Conservation (phyloP, 1,284 basidiomycete genomes). For the Fistulina hepatica region DNA sequence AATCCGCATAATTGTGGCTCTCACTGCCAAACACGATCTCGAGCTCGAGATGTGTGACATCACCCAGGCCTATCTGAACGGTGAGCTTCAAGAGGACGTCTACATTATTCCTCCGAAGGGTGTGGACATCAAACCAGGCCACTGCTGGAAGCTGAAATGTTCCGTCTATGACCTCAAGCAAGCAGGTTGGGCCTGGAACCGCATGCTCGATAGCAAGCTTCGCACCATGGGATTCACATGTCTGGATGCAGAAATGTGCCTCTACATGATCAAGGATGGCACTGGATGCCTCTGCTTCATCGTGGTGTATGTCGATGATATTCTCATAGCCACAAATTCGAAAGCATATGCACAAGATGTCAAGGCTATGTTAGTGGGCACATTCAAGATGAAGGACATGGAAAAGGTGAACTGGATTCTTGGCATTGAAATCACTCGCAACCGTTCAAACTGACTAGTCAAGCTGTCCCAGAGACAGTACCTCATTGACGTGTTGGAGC, state of each 20-base stretch:
- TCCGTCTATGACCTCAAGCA: slow-evolving; percentile 19
- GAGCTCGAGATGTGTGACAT: slow-evolving; percentile 27
- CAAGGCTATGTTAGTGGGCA: slow-evolving; percentile 10
- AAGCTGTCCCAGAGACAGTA: slow-evolving; percentile 22
- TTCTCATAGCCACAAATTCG: slow-evolving; percentile 13
- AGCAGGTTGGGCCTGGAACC: slow-evolving; percentile 17
- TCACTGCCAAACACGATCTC: slow-evolving; percentile 22
- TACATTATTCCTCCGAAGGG: slow-evolving; percentile 15
- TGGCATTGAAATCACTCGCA: slow-evolving; percentile 20
- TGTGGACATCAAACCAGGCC: slow-evolving; percentile 7
- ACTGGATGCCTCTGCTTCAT: slow-evolving; percentile 14
- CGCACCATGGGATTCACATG: slow-evolving; percentile 14
- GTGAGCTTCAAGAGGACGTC: slow-evolving; percentile 13
- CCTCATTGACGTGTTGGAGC: slow-evolving; percentile 20
- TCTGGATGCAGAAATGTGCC: slow-evolving; percentile 17
- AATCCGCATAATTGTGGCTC: slow-evolving; percentile 22
- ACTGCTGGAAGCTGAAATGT: slow-evolving; percentile 14
- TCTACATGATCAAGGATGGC: slow-evolving; percentile 14
- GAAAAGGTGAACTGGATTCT: slow-evolving; percentile 22
- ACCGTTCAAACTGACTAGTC: slow-evolving; percentile 17
- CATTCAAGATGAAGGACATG: slow-evolving; percentile 24
- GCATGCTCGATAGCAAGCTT: slow-evolving; percentile 12
- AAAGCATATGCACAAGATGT: slow-evolving; percentile 13
- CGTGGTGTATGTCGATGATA: slow-evolving; percentile 18
- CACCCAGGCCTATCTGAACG: slow-evolving; percentile 24